These are phyloP conservation scores for Hypericum perforatum DNA, from an alignment of 345 rosid genomes.

Conservation along the genomic window DNA sequence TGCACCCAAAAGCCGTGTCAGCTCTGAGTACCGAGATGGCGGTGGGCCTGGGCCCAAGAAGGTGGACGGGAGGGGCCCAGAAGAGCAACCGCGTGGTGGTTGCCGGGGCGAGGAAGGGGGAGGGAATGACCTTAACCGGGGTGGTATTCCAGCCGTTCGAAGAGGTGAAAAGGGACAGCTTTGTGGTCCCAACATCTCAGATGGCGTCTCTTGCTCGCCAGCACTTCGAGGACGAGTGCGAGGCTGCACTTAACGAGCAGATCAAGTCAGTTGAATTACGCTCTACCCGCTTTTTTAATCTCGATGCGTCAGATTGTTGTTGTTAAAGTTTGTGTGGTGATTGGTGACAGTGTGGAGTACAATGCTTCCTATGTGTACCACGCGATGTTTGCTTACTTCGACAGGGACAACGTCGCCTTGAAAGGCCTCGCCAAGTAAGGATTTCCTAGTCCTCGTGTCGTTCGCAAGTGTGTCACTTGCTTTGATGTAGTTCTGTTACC, in stretches of 20 bases:
- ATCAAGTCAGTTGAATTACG: slow-evolving; percentile 46
- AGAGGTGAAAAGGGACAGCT: slow-evolving; percentile 58
- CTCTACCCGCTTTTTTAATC: too few species aligned
- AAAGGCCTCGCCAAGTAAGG: slow-evolving; percentile 73
- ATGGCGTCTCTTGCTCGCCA: slow-evolving; percentile 66
- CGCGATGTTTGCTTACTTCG: slow-evolving; percentile 74
- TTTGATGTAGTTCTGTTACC: not conserved
- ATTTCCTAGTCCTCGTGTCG: not conserved
- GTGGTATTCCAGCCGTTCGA: slow-evolving; percentile 66
- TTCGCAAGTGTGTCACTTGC: not conserved
- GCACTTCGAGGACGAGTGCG: slow-evolving; percentile 31
- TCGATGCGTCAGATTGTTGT: too few species aligned
- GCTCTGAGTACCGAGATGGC: too few species aligned
- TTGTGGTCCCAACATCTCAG: slow-evolving; percentile 40
- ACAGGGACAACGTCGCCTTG: slow-evolving; percentile 73
- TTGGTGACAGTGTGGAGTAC: slow-evolving; percentile 61
- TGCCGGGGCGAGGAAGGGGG: slow-evolving; percentile 20
- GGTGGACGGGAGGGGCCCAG: slow-evolving; percentile 2
- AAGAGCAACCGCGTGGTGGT: slow-evolving; percentile 14
- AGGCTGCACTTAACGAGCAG: slow-evolving; percentile 70
- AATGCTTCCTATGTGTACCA: slow-evolving; percentile 70
- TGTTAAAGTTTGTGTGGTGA: too few species aligned
- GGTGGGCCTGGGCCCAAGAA: too few species aligned
- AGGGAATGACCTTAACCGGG: slow-evolving; percentile 34
- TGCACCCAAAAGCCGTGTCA: too few species aligned